A percentile compares a stretch with the other conserved stretches of the same genome.
Evolutionary conservation across 768 basidiomycete species (phyloP).

Genomic region (Russula abietina): DNA sequence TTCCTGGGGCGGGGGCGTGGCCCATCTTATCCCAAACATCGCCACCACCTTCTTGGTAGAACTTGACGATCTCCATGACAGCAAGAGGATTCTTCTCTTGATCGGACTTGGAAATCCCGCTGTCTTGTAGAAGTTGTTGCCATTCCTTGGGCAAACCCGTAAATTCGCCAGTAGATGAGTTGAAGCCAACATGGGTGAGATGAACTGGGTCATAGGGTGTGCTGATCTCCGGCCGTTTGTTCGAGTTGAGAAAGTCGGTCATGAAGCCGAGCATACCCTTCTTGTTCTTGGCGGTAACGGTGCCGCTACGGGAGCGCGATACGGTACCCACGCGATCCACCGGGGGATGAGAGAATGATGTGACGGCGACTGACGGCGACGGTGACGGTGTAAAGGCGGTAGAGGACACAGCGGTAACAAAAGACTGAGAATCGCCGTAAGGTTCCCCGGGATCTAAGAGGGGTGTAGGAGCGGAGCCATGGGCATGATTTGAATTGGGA

Average conservation of each 20-base stretch:
- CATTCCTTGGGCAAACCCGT: conserved; percentile 97
- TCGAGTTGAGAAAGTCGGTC: conserved; percentile 68
- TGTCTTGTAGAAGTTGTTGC: conserved; percentile 95
- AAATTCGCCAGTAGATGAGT: conserved; percentile 97
- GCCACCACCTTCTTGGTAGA: conserved; percentile 85
- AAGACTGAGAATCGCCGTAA: conserved; percentile 6
- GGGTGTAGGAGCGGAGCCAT: conserved; percentile 41
- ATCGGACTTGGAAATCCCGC: conserved; percentile 87
- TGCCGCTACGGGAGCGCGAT: conserved; percentile 40
- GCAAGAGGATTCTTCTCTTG: conserved; percentile 98
- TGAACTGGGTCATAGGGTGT: conserved; percentile 99
- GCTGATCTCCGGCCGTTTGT: conserved; percentile 85
- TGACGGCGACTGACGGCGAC: conserved; percentile 1
- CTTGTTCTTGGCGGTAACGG: conserved; percentile 40
- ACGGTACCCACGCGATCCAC: conserved; percentile 27
- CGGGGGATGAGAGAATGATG: conserved; percentile 21
- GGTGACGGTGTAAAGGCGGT: conserved; percentile 14
- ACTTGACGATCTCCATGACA: conserved; percentile 98
- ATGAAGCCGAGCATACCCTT: conserved; percentile 62
- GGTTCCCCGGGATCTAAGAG: conserved; percentile 32
- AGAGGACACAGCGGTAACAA: neutral
- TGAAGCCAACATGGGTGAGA: conserved; percentile 98
- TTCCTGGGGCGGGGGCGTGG: conserved; percentile 27
- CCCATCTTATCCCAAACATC: conserved; percentile 87
- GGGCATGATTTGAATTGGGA: conserved; percentile 38